Percentiles rank a stretch among this genome's conserved stretches.
These are phyloP conservation scores for Russula vinacea DNA, from an alignment of 768 basidiomycete genomes.

Conservation along the genomic window DNA sequence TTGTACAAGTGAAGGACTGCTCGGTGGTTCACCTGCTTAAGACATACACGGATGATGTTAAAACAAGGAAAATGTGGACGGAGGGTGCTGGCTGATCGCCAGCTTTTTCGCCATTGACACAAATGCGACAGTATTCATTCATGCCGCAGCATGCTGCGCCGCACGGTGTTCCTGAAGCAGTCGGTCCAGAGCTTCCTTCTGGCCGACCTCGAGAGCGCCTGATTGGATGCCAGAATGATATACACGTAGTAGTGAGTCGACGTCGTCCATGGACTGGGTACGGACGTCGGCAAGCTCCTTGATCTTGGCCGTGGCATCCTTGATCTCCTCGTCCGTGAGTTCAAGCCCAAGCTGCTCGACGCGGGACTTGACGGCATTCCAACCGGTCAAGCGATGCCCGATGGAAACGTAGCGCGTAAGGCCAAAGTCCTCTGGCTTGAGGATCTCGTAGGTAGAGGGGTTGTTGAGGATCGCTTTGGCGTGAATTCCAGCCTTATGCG, in stretches of 20 bases:
- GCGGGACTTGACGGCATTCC: slow-evolving; percentile 99
- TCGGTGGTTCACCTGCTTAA: not conserved
- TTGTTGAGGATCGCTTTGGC: slow-evolving; percentile 99
- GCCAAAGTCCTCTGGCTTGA: slow-evolving; percentile 99
- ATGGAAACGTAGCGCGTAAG: slow-evolving; percentile 97
- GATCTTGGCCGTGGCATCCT: slow-evolving; percentile 98
- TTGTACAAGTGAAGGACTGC: slow-evolving; percentile 15
- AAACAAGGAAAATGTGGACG: not conserved
- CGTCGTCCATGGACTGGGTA: slow-evolving; percentile 99
- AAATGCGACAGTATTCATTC: not conserved
- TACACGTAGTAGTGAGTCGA: slow-evolving; percentile 92
- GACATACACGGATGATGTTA: not conserved
- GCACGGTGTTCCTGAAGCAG: slow-evolving; percentile 77
- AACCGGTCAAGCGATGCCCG: slow-evolving; percentile 94
- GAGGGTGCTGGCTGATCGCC: slow-evolving; percentile 14
- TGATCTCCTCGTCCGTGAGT: slow-evolving; percentile 92
- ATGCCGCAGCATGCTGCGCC: slow-evolving; percentile 25
- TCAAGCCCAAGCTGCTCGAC: slow-evolving; percentile 93
- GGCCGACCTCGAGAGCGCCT: slow-evolving; percentile 91
- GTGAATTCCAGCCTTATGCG: slow-evolving; percentile 99
- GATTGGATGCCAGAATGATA: slow-evolving; percentile 93
- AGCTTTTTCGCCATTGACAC: slow-evolving; percentile 2
- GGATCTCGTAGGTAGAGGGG: slow-evolving; percentile 97
- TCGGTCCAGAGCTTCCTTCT: slow-evolving; percentile 85
- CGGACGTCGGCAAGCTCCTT: slow-evolving; percentile 98